phyloP scores from a whole-genome alignment of 371 early-diverging fungal species.

The Encephalitozoon romaleae region DNA sequence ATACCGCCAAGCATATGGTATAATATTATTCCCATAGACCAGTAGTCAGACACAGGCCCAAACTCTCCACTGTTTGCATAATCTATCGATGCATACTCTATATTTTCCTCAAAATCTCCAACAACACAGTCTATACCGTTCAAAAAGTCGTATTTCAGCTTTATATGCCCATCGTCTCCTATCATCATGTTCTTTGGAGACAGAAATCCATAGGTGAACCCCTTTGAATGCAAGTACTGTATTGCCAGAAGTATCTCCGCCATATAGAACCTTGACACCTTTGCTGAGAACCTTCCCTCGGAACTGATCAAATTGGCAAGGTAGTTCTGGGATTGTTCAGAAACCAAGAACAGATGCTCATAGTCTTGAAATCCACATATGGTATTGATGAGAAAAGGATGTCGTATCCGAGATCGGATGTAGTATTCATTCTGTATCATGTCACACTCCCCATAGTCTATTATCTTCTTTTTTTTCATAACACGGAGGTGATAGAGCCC shows the following conservation, averaged over 20 bases:
- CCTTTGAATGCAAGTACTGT: slow-evolving; percentile 76
- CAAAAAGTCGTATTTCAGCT: slow-evolving; percentile 48
- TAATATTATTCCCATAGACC: slow-evolving; percentile 54
- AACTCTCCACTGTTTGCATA: slow-evolving; percentile 8
- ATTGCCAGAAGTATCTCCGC: slow-evolving; percentile 82
- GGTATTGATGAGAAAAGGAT: slow-evolving; percentile 48
- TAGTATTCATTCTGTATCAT: slow-evolving; percentile 40
- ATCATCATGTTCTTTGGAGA: slow-evolving; percentile 68
- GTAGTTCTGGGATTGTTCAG: slow-evolving; percentile 37
- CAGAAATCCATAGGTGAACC: slow-evolving; percentile 83
- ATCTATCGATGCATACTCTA: slow-evolving; percentile 48
- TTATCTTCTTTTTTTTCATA: slow-evolving; percentile 45
- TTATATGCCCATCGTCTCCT: slow-evolving; percentile 48
- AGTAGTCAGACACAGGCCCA: slow-evolving; percentile 36
- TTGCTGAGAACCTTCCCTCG: slow-evolving; percentile 63
- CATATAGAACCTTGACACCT: slow-evolving; percentile 77
- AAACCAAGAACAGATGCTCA: slow-evolving; percentile 43
- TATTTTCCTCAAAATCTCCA: slow-evolving; percentile 13
- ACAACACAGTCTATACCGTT: slow-evolving; percentile 22
- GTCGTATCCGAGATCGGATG: slow-evolving; percentile 31
- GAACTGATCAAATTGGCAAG: slow-evolving; percentile 18
- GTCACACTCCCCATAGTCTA: slow-evolving; percentile 39
- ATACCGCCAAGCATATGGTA: slow-evolving; percentile 41
- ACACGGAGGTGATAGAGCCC: slow-evolving; percentile 23
- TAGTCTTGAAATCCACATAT: slow-evolving; percentile 53